Conservation (phyloP, 2,329 filamentous ascomycete species). For the Akanthomyces lecanii region DNA sequence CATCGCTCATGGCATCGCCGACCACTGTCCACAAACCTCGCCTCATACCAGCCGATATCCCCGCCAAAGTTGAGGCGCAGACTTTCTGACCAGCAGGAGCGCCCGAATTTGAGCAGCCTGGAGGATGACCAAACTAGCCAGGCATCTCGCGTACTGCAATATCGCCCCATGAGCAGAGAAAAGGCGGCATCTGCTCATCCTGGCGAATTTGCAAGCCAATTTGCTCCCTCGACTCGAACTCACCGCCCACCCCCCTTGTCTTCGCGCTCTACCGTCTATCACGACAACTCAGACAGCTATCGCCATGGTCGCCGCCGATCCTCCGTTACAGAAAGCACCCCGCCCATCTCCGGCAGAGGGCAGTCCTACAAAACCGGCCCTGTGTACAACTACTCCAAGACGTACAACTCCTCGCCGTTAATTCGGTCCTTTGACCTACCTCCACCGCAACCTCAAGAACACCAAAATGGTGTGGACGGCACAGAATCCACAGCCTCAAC, state of each 20-base stretch:
- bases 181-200: constrained; percentile 37
- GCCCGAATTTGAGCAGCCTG: constrained; percentile 33
- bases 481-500: constrained; percentile 87
- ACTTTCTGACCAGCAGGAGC: constrained; percentile 55
- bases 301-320: constrained; percentile 34
- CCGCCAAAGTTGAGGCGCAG: constrained; percentile 50
- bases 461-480: constrained; percentile 51
- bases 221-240: constrained; percentile 24
- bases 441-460: constrained; percentile 27
- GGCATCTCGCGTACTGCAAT: constrained; percentile 39
- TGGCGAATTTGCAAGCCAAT: constrained; percentile 31
- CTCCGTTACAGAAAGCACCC: constrained; percentile 46
- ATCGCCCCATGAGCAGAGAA: constrained; percentile 41
- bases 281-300: constrained; percentile 36
- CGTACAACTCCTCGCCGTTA: constrained; percentile 58
- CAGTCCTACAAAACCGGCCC: constrained; percentile 38
- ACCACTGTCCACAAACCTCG: constrained; percentile 49
- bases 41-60: constrained; percentile 45
- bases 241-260: constrained; percentile 44
- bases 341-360: constrained; percentile 37
- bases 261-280: constrained; percentile 44
- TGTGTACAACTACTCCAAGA: constrained; percentile 26
- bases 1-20: constrained; percentile 45
- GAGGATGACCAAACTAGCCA: constrained; percentile 42
- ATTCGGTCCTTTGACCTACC: constrained; percentile 39